phyloP scores from a whole-genome alignment of 495 filamentous ascomycete genomes.

The Staphylotrichum tortipilum region DNA sequence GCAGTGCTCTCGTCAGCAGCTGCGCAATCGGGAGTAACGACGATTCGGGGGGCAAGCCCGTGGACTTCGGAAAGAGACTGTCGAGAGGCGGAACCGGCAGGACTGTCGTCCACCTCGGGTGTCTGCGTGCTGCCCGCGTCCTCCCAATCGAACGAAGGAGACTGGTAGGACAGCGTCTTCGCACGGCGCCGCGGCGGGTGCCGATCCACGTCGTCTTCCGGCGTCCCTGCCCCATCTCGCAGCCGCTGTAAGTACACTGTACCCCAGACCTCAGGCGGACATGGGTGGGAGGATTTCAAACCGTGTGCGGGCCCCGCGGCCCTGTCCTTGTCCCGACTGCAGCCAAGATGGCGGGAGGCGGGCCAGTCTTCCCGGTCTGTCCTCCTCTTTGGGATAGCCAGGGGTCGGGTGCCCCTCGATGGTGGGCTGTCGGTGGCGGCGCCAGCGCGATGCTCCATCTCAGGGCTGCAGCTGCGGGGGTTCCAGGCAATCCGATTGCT shows the following conservation, averaged over 20 bases:
- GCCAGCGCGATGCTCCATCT: constrained; percentile 13
- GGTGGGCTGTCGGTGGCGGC: constrained; percentile 18
- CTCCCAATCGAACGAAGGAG: constrained; percentile 4
- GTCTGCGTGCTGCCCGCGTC: neutral
- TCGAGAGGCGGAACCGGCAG: neutral
- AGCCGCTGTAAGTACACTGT: neutral
- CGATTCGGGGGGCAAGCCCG: constrained; percentile 33
- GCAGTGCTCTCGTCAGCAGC: constrained; percentile 26
- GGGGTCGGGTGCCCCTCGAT: constrained; percentile 6
- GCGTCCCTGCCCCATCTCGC: no score
- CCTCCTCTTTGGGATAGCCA: constrained; percentile 25
- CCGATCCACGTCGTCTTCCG: neutral
- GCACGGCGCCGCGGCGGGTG: constrained; percentile 1
- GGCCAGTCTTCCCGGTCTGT: constrained; percentile 4
- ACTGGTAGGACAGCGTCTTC: constrained; percentile 14
- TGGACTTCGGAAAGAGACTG: constrained; percentile 16
- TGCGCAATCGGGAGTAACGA: constrained; percentile 46
- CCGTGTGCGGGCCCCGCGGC: neutral
- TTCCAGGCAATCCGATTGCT: neutral
- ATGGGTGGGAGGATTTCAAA: neutral
- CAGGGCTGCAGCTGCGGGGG: constrained; percentile 7
- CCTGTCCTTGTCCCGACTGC: neutral
- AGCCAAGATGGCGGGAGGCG: neutral
- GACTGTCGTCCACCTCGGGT: neutral
- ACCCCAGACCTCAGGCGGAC: neutral